Percentiles rank a stretch among this genome's conserved stretches.
Evolutionary conservation across 768 basidiomycete genomes (phyloP).

Genomic region (Boletus rex-veris): DNA sequence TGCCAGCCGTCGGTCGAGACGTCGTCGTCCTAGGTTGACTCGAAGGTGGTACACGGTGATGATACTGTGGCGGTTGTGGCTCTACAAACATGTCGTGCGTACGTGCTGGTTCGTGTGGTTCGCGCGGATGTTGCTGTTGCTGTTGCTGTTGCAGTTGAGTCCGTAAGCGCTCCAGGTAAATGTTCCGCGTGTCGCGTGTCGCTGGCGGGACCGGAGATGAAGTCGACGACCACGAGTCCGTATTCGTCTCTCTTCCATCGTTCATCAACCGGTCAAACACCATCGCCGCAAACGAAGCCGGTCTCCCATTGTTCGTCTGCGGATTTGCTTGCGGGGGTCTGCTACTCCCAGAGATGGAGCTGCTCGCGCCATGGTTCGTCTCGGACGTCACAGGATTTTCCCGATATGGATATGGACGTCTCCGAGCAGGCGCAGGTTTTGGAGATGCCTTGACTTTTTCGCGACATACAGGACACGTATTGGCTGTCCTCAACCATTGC

Average conservation of each 20-base stretch:
- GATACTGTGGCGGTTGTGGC: neutral
- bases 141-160: conserved; percentile 15
- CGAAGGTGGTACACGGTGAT: conserved; percentile 10
- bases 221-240: conserved; percentile 6
- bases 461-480: conserved; percentile 80
- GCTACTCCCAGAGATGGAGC: neutral
- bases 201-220: neutral
- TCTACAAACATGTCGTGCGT: conserved; percentile 1
- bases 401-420: conserved; percentile 11
- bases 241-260: conserved; percentile 9
- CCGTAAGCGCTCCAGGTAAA: conserved; percentile 14
- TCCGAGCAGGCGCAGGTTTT: conserved; percentile 22
- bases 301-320: conserved; percentile 13
- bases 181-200: conserved; percentile 4
- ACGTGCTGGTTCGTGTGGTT: neutral
- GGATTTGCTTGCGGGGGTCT: conserved; percentile 5
- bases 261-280: conserved; percentile 19
- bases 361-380: conserved; percentile 6
- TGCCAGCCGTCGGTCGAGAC: conserved; percentile 2
- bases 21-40: conserved; percentile 3
- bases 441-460: conserved; percentile 44
- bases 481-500: conserved; percentile 80
- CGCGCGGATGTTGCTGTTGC: conserved; percentile 4
- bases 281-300: conserved; percentile 16
- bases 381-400: conserved; percentile 2